Evolutionary conservation across 352 stramenopile species (phyloP).

Genomic region (Phytopythium aichiense): DNA sequence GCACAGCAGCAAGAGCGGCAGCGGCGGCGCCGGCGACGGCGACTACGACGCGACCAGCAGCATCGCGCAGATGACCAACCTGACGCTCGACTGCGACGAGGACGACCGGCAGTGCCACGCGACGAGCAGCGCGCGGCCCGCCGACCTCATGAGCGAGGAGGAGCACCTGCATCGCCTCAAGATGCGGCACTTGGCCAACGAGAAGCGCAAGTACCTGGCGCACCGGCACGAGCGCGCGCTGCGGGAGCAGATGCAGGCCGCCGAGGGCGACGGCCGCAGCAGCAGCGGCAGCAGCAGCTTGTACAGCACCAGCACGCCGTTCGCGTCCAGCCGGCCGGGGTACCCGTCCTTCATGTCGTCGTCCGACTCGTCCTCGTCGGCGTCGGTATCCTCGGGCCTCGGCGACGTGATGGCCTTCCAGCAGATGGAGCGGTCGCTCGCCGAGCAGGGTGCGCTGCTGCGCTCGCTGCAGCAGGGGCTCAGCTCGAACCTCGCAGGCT

Average conservation of each 20-base stretch:
- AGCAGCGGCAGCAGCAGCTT: conserved; percentile 9
- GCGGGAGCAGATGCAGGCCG: conserved; percentile 10
- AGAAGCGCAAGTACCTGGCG: conserved; percentile 31
- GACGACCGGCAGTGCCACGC: conserved; percentile 9
- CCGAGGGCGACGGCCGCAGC: conserved; percentile 4
- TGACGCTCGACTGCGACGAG: conserved; percentile 16
- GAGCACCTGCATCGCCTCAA: conserved; percentile 28
- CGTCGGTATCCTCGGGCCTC: conserved; percentile 17
- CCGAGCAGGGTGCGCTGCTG: conserved; percentile 57
- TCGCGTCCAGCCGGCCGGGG: conserved; percentile 15
- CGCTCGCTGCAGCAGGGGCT: conserved; percentile 26
- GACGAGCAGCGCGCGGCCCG: background rate
- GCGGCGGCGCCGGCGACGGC: conserved; percentile 4
- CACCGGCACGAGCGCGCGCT: conserved; percentile 10
- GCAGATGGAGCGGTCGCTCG: conserved; percentile 58
- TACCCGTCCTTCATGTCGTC: conserved; percentile 18
- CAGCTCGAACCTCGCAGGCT: background rate
- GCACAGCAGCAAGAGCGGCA: conserved; percentile 8
- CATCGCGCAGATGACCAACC: conserved; percentile 6
- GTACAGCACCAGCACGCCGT: background rate
- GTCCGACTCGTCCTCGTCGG: conserved; percentile 35
- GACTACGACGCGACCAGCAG: background rate
- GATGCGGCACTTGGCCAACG: conserved; percentile 29
- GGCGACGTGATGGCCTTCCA: conserved; percentile 12
- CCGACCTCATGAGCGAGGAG: conserved; percentile 9